phyloP scores from a whole-genome alignment of 2,329 filamentous ascomycete genomes.

The Dryadomyces quercus-mongolicae region DNA sequence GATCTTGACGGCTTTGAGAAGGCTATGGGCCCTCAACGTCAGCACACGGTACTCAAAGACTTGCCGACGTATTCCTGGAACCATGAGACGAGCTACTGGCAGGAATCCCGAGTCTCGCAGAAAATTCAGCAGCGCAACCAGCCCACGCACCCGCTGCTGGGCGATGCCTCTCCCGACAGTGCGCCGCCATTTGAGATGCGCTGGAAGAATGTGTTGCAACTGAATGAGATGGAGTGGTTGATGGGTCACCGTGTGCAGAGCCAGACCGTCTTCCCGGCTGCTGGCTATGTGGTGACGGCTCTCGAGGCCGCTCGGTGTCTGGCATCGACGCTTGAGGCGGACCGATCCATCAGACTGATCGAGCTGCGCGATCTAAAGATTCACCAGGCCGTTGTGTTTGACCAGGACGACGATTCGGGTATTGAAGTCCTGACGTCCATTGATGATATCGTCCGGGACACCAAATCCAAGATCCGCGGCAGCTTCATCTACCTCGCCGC shows the following conservation, averaged over 20 bases:
- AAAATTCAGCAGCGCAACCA: background rate
- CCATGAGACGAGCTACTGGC: constrained; percentile 10
- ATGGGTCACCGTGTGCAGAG: constrained; percentile 16
- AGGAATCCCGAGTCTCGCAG: constrained; percentile 4
- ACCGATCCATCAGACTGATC: constrained; percentile 20
- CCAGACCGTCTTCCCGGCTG: constrained; percentile 13
- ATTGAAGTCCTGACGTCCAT: background rate
- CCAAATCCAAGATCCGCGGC: background rate
- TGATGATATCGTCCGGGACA: background rate
- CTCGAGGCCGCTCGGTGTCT: constrained; percentile 11
- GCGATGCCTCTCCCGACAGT: constrained; percentile 7
- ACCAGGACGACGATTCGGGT: background rate
- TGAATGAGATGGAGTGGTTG: constrained; percentile 11
- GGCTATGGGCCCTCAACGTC: background rate
- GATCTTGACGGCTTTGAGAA: background rate
- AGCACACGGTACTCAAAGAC: constrained; percentile 1
- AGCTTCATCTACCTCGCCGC: background rate
- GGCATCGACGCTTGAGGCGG: background rate
- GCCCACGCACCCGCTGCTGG: constrained; percentile 11
- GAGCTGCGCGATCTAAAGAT: background rate
- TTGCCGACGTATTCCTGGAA: constrained; percentile 13
- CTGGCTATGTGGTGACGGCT: constrained; percentile 10
- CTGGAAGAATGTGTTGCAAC: constrained; percentile 11
- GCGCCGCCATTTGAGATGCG: constrained; percentile 1
- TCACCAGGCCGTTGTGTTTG: background rate